phyloP scores from a whole-genome alignment of 345 rosid genomes.

The Gossypium stocksii region DNA sequence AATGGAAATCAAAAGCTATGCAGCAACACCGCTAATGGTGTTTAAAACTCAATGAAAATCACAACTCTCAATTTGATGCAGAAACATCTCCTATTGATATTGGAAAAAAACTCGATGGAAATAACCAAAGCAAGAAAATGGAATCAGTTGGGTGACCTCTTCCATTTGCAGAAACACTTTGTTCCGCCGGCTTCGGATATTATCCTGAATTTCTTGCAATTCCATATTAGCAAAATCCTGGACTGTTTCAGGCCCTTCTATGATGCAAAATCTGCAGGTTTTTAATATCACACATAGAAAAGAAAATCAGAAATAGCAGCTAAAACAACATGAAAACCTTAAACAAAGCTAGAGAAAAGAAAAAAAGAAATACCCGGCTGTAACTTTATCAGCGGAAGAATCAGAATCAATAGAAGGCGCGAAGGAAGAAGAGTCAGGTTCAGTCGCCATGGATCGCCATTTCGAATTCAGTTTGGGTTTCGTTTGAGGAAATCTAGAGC shows the following conservation, averaged over 20 bases:
- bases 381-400: constrained; percentile 46
- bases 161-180: constrained; percentile 96
- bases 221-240: constrained; percentile 93
- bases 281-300: background rate
- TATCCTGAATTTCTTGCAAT: constrained; percentile 83
- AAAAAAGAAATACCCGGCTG: constrained; percentile 37
- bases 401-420: constrained; percentile 58
- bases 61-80: background rate
- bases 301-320: background rate
- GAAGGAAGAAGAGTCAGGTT: constrained; percentile 44
- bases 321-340: background rate
- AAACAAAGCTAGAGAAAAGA: background rate
- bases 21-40: too few relatives aligned
- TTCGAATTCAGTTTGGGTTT: constrained; percentile 27
- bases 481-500: constrained; percentile 17
- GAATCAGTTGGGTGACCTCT: constrained; percentile 42
- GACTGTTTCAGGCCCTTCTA: constrained; percentile 97
- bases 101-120: background rate
- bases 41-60: too few relatives aligned
- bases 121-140: background rate
- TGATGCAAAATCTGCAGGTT: constrained; percentile 80
- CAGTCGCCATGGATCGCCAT: constrained; percentile 58
- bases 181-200: constrained; percentile 83
- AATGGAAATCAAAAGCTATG: background rate
- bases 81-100: background rate